A percentile compares a stretch with the other conserved stretches of the same genome.
Conservation (phyloP, 495 filamentous ascomycete species). For the Penicillium paradoxum region DNA sequence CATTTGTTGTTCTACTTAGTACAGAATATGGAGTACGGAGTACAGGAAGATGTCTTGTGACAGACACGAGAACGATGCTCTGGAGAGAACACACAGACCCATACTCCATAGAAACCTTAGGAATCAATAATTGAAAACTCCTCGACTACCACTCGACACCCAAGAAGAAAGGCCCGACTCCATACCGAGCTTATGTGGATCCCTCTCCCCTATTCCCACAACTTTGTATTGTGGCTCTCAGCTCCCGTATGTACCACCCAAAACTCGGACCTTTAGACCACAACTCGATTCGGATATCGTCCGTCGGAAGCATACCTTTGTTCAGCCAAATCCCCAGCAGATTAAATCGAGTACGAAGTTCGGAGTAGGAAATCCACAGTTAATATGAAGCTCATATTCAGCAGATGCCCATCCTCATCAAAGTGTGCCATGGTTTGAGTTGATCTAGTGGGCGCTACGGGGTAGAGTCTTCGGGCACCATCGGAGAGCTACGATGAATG, state of each 20-base stretch:
- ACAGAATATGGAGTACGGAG: too few relatives aligned
- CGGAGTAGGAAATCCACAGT: constrained; percentile 9
- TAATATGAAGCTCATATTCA: constrained; percentile 10
- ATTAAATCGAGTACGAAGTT: background rate
- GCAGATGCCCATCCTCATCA: constrained; percentile 24
- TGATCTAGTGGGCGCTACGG: constrained; percentile 26
- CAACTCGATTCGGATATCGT: background rate
- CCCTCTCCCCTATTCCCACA: constrained; percentile 11
- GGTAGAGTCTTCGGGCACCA: constrained; percentile 4
- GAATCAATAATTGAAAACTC: constrained; percentile 41
- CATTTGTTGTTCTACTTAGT: background rate
- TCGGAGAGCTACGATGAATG: constrained; percentile 21
- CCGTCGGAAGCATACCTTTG: constrained; percentile 2
- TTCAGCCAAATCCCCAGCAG: background rate
- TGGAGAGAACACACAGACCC: background rate
- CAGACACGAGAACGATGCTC: background rate
- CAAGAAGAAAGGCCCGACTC: constrained; percentile 11
- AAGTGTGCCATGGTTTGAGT: constrained; percentile 27
- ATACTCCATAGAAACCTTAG: constrained; percentile 13
- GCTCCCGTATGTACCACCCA: background rate
- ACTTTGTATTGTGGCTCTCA: constrained; percentile 11
- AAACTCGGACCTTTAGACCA: constrained; percentile 4
- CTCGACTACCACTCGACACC: constrained; percentile 35
- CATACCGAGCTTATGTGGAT: constrained; percentile 15
- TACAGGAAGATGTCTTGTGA: background rate